Percentiles rank a stretch among this genome's conserved stretches.
Evolutionary conservation across 2,329 filamentous ascomycete species (phyloP).

Genomic region (Bipolaris gigantea): DNA sequence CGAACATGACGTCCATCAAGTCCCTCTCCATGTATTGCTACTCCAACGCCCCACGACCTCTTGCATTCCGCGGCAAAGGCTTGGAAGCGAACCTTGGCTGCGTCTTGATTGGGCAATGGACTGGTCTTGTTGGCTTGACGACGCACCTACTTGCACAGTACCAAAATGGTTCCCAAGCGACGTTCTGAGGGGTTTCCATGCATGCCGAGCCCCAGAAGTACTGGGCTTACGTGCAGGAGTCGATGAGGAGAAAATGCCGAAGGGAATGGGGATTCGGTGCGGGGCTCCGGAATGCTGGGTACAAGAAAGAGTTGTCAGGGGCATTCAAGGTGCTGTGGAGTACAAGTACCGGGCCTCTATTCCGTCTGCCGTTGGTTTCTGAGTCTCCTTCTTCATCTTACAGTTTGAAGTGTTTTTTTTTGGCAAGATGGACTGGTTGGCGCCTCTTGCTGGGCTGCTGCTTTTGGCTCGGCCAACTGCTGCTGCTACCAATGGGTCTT

Average conservation of each 20-base stretch:
- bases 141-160: slow-evolving; percentile 4
- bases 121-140: slow-evolving; percentile 10
- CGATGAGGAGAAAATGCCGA: slow-evolving; percentile 6
- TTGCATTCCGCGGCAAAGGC: slow-evolving; percentile 15
- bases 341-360: slow-evolving; percentile 13
- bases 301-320: background rate
- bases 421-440: slow-evolving; percentile 26
- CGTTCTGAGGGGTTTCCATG: slow-evolving; percentile 13
- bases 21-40: too few species aligned
- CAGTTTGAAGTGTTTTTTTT: background rate
- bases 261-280: slow-evolving; percentile 7
- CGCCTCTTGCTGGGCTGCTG: slow-evolving; percentile 20
- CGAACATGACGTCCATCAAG: slow-evolving; percentile 18
- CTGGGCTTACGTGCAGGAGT: slow-evolving; percentile 14
- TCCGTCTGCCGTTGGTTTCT: background rate
- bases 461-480: slow-evolving; percentile 14
- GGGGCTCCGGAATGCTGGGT: slow-evolving; percentile 11
- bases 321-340: slow-evolving; percentile 9
- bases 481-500: slow-evolving; percentile 21
- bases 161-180: slow-evolving; percentile 7
- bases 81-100: slow-evolving; percentile 23
- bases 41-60: too few species aligned
- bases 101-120: slow-evolving; percentile 19
- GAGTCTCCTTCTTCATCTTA: background rate
- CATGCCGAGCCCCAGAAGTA: slow-evolving; percentile 16